Evolutionary conservation across 2,329 filamentous ascomycete species (phyloP).

Genomic region (Sarocladium brachiariae): DNA sequence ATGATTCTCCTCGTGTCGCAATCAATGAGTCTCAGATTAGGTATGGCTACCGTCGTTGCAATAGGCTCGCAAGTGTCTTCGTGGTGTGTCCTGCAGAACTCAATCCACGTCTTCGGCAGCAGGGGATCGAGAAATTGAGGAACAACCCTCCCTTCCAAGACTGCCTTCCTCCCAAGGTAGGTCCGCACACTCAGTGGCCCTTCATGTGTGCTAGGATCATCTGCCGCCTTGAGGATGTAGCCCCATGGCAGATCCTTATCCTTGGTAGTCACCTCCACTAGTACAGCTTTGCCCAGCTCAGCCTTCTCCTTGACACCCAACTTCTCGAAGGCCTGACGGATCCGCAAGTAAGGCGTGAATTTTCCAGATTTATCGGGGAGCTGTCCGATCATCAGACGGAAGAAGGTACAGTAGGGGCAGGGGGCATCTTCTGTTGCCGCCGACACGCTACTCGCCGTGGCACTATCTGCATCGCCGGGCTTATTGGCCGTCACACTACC

Average conservation of each 20-base stretch:
- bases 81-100: constrained; percentile 27
- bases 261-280: constrained; percentile 30
- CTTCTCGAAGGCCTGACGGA: constrained; percentile 30
- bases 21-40: constrained; percentile 27
- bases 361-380: constrained; percentile 21
- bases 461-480: neutral
- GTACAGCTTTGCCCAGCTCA: constrained; percentile 26
- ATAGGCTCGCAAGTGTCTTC: constrained; percentile 11
- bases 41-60: constrained; percentile 15
- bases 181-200: neutral
- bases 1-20: constrained; percentile 23
- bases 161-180: constrained; percentile 9
- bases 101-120: constrained; percentile 27
- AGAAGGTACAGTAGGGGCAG: constrained; percentile 33
- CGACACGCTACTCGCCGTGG: constrained; percentile 1
- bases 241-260: constrained; percentile 30
- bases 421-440: constrained; percentile 17
- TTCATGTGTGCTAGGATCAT: constrained; percentile 15
- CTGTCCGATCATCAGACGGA: constrained; percentile 25
- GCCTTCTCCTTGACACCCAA: constrained; percentile 30
- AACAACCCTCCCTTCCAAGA: constrained; percentile 26
- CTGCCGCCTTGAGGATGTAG: constrained; percentile 25
- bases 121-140: constrained; percentile 21
- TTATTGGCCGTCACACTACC: neutral
- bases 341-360: constrained; percentile 31